A percentile compares a stretch with the other conserved stretches of the same genome.
phyloP scores from a whole-genome alignment of 371 early-diverging fungal species.

The Apophysomyces trapeziformis region DNA sequence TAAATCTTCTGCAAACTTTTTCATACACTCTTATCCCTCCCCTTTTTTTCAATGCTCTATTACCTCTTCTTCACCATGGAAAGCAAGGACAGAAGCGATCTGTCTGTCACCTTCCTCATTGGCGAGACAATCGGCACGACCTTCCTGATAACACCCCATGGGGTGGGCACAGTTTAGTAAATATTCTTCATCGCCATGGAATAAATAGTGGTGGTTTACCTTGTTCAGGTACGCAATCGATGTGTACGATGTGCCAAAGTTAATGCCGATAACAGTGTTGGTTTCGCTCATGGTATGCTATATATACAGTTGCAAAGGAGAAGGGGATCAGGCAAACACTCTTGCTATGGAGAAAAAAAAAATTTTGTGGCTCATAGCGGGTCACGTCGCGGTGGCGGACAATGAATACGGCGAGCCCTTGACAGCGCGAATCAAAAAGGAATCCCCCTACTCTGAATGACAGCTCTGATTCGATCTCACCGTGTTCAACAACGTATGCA shows the following conservation, averaged over 20 bases:
- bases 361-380: constrained; percentile 7
- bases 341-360: background rate
- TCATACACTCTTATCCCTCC: no score
- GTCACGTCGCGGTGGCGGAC: constrained; percentile 2
- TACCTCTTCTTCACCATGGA: constrained; percentile 89
- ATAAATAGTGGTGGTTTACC: constrained; percentile 33
- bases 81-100: constrained; percentile 92
- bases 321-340: background rate
- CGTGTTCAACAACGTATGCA: no score
- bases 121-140: constrained; percentile 90
- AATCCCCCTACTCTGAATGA: no score
- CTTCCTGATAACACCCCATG: constrained; percentile 63
- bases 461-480: no score
- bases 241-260: constrained; percentile 89
- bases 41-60: background rate
- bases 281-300: constrained; percentile 38
- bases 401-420: no score
- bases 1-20: background rate
- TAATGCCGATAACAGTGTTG: constrained; percentile 76
- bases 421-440: no score
- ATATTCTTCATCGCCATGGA: background rate
- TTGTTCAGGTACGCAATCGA: constrained; percentile 89
- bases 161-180: background rate
- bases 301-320: background rate
- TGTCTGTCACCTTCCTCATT: constrained; percentile 97